A percentile compares a stretch with the other conserved stretches of the same genome.
These are phyloP conservation scores for Xylaria cubensis DNA, from an alignment of 495 filamentous ascomycete genomes.

Conservation along the genomic window DNA sequence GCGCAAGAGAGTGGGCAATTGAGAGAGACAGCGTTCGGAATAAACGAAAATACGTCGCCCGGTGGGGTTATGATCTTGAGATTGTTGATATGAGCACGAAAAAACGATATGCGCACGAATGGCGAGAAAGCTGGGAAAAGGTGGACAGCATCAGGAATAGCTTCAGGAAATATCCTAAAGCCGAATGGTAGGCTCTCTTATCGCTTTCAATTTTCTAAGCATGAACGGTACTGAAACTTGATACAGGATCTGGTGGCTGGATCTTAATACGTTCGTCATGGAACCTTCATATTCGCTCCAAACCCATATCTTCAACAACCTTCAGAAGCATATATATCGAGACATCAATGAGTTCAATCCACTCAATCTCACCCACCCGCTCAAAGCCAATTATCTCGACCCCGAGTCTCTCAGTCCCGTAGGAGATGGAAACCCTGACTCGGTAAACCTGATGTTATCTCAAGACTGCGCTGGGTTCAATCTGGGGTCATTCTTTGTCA, in stretches of 20 bases:
- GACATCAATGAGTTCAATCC: slow-evolving; percentile 98
- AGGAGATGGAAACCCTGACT: slow-evolving; percentile 75
- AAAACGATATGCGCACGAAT: slow-evolving; percentile 98
- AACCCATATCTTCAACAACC: slow-evolving; percentile 83
- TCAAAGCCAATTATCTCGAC: slow-evolving; percentile 75
- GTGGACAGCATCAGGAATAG: slow-evolving; percentile 92
- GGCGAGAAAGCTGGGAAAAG: slow-evolving; percentile 99
- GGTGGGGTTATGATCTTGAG: slow-evolving; percentile 96
- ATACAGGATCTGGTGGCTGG: slow-evolving; percentile 97
- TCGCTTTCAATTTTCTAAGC: not conserved
- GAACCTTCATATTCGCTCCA: slow-evolving; percentile 92
- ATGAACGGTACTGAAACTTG: slow-evolving; percentile 37
- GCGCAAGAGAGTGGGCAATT: slow-evolving; percentile 95
- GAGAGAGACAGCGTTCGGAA: slow-evolving; percentile 96
- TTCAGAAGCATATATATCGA: slow-evolving; percentile 80
- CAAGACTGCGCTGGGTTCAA: slow-evolving; percentile 98
- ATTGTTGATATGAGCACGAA: slow-evolving; percentile 98
- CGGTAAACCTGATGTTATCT: slow-evolving; percentile 85
- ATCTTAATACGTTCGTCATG: slow-evolving; percentile 98
- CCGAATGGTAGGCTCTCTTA: slow-evolving; percentile 78
- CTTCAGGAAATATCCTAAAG: slow-evolving; percentile 91
- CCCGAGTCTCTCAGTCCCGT: slow-evolving; percentile 68
- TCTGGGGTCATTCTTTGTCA: slow-evolving; percentile 92
- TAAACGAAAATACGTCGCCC: slow-evolving; percentile 83
- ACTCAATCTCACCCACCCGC: slow-evolving; percentile 88